Evolutionary conservation across 371 early-diverging fungal genomes (phyloP), one percentile per base, ranked within the genome.

Genomic region (Mucor velutinosus): DNA sequence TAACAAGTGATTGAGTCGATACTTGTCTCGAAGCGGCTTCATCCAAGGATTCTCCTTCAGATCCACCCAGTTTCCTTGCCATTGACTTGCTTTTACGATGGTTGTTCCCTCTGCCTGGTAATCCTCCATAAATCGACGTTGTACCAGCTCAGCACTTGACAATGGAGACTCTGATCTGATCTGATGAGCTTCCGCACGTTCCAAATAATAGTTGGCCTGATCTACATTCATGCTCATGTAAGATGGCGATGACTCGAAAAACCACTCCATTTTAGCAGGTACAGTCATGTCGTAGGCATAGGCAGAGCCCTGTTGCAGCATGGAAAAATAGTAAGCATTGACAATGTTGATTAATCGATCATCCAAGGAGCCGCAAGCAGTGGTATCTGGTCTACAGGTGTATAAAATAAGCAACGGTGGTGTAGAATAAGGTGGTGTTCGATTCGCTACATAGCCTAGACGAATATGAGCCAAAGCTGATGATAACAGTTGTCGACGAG

Each of bases 391-490:
- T 39, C 57, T 43, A 51, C 83, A 77, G 14, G 66, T 69, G 49
- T 77, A 79, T 0, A 76, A 14, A 6, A 81, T 62, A 4, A 83
- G 70, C 1, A 83, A 33, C 0, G 80, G 79, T 3, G 84, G 84
- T 30, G 78, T 81, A 10, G 79, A 79, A 51, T 64, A 60, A 25
- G 72, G 67, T 5, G 84, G 84, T 27, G 81, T 83, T 11, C 78
- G 69, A 33, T 81, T 81, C n/a, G 79, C 72, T 1, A 77, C 78
- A 62, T 83, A 83, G 43, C 77, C 76, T 0, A 67, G 55, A 27
- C 73, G 76, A 25, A 81, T 70, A 55, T 81, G 84, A 8, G 78
- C 79, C 17, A 81, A 70, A 4, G 70, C 84, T 8, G 79, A 78
- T 4, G 58, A 51, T 7, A 75, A 39, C 2, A 69, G 32, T 4